phyloP scores from a whole-genome alignment of 257 asterid species.

The Gentiana dahurica region DNA sequence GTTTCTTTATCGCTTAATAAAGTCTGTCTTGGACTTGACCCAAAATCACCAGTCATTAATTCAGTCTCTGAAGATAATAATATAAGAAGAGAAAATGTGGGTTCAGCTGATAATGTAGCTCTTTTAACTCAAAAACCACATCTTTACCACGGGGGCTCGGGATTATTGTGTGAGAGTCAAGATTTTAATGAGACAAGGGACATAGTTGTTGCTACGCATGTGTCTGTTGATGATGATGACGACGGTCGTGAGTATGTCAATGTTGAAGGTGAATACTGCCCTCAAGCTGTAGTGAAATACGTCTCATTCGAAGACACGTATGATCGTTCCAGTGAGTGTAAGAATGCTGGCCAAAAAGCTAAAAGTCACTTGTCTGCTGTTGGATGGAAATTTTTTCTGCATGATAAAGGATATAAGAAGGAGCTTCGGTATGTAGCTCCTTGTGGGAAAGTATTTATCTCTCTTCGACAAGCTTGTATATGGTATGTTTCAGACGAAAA shows the following conservation, averaged over 20 bases:
- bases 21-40: conserved; percentile 20
- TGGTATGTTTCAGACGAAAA: conserved; percentile 15
- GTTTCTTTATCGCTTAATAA: conserved; percentile 23
- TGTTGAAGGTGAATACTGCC: conserved; percentile 38
- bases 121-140: conserved; percentile 16
- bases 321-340: not conserved
- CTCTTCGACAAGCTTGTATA: conserved; percentile 51
- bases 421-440: conserved; percentile 50
- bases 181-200: no score
- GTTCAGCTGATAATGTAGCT: conserved; percentile 15
- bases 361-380: conserved; percentile 45
- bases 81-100: conserved; percentile 3
- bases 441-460: conserved; percentile 25
- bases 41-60: no score
- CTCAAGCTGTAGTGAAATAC: conserved; percentile 49
- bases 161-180: conserved; percentile 2
- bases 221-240: no score
- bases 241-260: conserved; percentile 1
- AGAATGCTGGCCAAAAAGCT: conserved; percentile 20
- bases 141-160: conserved; percentile 20
- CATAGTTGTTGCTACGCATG: no score
- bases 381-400: conserved; percentile 45
- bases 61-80: conserved; percentile 7
- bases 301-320: not conserved
- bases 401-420: conserved; percentile 9